Percentiles rank a stretch among this genome's conserved stretches.
phyloP scores from a whole-genome alignment of 106 monocot species.

The Dendrobium nobile region DNA sequence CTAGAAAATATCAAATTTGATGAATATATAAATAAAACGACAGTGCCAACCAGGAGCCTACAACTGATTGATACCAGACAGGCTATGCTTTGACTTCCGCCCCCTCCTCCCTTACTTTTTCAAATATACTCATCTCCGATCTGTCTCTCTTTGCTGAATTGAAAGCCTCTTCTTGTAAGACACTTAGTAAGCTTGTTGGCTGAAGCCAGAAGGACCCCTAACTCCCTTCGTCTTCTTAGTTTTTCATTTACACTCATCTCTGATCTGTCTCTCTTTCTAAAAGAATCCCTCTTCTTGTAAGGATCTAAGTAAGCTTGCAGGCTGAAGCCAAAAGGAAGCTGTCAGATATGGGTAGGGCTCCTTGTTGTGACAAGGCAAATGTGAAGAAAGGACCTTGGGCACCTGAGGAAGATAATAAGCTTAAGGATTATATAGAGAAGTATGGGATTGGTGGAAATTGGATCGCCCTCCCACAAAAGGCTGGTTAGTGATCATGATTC shows the following conservation, averaged over 20 bases:
- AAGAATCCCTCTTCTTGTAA: background rate
- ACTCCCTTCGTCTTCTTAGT: background rate
- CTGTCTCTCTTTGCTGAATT: background rate
- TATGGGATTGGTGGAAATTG: slow-evolving; percentile 23
- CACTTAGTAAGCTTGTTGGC: background rate
- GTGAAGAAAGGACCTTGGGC: slow-evolving; percentile 29
- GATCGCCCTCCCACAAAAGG: slow-evolving; percentile 24
- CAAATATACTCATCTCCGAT: background rate
- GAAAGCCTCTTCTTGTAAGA: background rate
- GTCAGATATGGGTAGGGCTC: slow-evolving; percentile 18
- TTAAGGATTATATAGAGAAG: slow-evolving; percentile 21
- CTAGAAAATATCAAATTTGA: background rate
- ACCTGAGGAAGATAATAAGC: slow-evolving; percentile 20
- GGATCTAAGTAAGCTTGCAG: background rate
- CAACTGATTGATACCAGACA: slow-evolving; percentile 5
- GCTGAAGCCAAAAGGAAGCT: background rate
- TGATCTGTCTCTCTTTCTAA: background rate
- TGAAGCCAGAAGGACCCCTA: background rate
- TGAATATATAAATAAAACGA: background rate
- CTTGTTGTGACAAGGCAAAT: slow-evolving; percentile 23
- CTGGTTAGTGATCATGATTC: slow-evolving; percentile 7
- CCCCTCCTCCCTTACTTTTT: background rate
- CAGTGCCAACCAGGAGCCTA: background rate
- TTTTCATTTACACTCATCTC: background rate
- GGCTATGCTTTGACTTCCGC: slow-evolving; percentile 5